phyloP scores from a whole-genome alignment of 768 basidiomycete genomes.

The Cubamyces sp. region DNA sequence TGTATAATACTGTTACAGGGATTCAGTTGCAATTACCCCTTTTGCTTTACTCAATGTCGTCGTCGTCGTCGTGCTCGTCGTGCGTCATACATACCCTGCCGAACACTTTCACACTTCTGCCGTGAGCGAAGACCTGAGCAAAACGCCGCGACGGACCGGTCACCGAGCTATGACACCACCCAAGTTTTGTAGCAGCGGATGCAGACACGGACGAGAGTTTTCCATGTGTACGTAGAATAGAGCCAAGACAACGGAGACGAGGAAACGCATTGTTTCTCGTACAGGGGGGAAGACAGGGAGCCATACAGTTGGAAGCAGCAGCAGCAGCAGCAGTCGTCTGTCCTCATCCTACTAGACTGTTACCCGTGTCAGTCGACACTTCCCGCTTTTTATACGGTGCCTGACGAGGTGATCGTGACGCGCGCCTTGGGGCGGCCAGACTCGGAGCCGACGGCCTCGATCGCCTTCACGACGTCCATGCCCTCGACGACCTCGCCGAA shows the following conservation, averaged over 20 bases:
- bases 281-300: not conserved
- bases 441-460: conserved; percentile 48
- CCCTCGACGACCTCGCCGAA: conserved; percentile 73
- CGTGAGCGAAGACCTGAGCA: not conserved
- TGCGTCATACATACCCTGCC: no score
- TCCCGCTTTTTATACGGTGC: conserved; percentile 16
- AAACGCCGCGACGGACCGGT: no score
- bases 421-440: conserved; percentile 32
- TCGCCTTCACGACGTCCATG: conserved; percentile 62
- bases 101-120: not conserved
- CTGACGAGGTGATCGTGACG: conserved; percentile 31
- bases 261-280: conserved; percentile 9
- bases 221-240: not conserved
- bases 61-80: no score
- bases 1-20: not conserved
- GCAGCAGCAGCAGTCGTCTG: not conserved
- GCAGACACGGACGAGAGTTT: not conserved
- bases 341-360: not conserved
- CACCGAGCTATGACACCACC: no score
- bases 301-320: not conserved
- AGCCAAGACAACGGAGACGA: not conserved
- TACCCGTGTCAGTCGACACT: not conserved
- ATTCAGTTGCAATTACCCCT: no score
- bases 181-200: not conserved
- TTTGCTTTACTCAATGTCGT: no score